Base-by-base conservation (phyloP, 208 protist species). In the Wallacemonas sp. region DNA sequence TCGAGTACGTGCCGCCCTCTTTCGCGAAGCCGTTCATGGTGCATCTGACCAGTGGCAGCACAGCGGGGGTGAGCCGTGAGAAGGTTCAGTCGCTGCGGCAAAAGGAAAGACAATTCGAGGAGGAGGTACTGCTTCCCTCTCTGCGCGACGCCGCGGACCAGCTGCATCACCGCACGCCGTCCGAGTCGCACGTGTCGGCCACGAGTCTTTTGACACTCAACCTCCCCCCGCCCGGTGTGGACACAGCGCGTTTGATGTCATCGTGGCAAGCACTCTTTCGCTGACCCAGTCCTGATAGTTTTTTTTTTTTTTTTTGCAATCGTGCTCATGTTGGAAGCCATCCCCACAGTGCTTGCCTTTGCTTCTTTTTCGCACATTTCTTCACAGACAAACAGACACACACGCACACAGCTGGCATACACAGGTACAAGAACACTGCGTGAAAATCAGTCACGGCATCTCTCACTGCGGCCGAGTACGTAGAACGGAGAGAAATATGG, bases 181-280 rank as follows among this genome's bases (percentile, higher is more conserved):
- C 28, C 31, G 19, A 15, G 17, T 19, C 12, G 47, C 21, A 12
- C 36, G 0, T 26, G 21, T n/a, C 46, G 21, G 22, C n/a, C 17
- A 26, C 9, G 39, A 49, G 19, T 19, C 2, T 51, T 15, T 0
- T 53, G 15, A 53, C 68, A 26, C 46, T 78, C 3, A 53, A 56
- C 41, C 47, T 78, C 26, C 56, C 72, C n/a, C 42, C 66, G 2
- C 72, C 72, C 17, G 72, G 72, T 0, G 30, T 78, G 22, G 39
- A 49, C 26, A 38, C 49, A 19, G 2, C n/a, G 1, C n/a, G 33
- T 31, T 58, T 73, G 19, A 26, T 44, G 2, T 44, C 45, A 2
- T 78, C 62, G 22, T 78, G 61, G 72, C 21, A n/a, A 2, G 34
- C 30, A 0, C 36, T 77, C 2, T 33, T 39, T 11, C 36, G 30